These are phyloP conservation scores for Phytophthora kernoviae DNA, from an alignment of 352 stramenopile species.

Conservation along the genomic window DNA sequence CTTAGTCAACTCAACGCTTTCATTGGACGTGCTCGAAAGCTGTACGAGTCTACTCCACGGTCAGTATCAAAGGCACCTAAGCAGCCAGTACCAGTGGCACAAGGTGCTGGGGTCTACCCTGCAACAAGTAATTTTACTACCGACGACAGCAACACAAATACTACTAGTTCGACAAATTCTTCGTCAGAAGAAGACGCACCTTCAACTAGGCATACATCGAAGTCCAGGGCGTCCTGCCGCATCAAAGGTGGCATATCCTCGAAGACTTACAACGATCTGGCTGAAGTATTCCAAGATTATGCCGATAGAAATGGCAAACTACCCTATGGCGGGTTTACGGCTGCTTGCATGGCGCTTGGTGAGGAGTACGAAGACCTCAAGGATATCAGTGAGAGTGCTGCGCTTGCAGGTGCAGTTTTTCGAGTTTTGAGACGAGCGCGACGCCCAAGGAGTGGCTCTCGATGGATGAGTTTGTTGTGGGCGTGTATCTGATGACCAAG, in stretches of 20 bases:
- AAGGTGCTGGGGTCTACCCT: constrained; percentile 5
- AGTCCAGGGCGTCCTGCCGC: constrained; percentile 26
- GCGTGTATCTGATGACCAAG: constrained; percentile 84
- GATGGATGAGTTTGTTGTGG: constrained; percentile 81
- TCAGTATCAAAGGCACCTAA: constrained; percentile 7
- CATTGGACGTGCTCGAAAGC: constrained; percentile 64
- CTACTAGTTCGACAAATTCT: neutral
- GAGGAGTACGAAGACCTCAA: constrained; percentile 67
- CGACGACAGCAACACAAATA: neutral
- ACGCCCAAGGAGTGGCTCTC: constrained; percentile 71
- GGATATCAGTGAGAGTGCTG: constrained; percentile 61
- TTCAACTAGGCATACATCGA: constrained; percentile 10
- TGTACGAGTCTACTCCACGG: constrained; percentile 42
- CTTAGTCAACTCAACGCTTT: constrained; percentile 84
- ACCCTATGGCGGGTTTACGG: constrained; percentile 65
- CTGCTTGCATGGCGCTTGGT: constrained; percentile 62
- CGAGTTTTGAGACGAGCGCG: constrained; percentile 64
- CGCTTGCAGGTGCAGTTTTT: constrained; percentile 77
- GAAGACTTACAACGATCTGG: constrained; percentile 59
- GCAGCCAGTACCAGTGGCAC: neutral
- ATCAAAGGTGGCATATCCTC: constrained; percentile 59
- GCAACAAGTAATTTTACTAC: constrained; percentile 3
- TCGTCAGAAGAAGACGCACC: constrained; percentile 7
- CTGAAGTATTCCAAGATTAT: constrained; percentile 56
- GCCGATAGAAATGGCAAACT: constrained; percentile 59